Evolutionary conservation across 1,139 yeast species (phyloP).

Genomic region (Pneumocystis canis): DNA sequence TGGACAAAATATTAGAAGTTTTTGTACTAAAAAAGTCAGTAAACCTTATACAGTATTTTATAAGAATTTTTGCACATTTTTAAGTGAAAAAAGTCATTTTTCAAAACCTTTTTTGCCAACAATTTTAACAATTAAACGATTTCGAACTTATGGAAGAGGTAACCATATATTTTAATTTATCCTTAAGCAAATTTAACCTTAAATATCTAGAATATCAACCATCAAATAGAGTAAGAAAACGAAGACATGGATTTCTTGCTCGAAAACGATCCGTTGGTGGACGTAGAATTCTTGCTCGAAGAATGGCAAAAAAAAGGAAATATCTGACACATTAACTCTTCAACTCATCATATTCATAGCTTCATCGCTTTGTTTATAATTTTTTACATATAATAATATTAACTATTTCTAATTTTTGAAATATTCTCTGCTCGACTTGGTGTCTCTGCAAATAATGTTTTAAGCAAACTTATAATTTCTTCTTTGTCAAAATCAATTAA

Average conservation of each 20-base stretch:
- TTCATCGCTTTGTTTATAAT: too few species aligned
- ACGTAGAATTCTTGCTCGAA: conserved; percentile 1
- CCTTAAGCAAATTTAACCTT: background rate
- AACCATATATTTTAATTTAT: background rate
- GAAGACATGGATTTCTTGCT: conserved; percentile 3
- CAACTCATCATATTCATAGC: background rate
- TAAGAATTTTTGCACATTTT: background rate
- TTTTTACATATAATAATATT: background rate
- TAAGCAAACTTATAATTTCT: conserved; percentile 50
- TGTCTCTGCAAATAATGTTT: conserved; percentile 56
- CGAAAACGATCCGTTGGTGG: background rate
- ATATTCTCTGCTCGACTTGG: conserved; percentile 48
- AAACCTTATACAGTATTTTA: background rate
- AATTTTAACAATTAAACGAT: background rate
- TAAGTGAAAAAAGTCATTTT: background rate
- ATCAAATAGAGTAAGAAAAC: conserved; percentile 1
- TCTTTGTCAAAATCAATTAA: conserved; percentile 54
- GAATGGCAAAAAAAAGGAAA: background rate
- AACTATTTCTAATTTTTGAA: conserved; percentile 33
- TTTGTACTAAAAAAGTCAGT: too few species aligned
- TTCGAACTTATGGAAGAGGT: background rate
- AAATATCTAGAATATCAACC: background rate
- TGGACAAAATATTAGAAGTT: too few species aligned
- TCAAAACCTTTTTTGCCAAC: background rate
- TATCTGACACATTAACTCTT: background rate